Base-by-base conservation (phyloP, 192 early-diverging fungal genomes). In the Backusella parvicylindrica region DNA sequence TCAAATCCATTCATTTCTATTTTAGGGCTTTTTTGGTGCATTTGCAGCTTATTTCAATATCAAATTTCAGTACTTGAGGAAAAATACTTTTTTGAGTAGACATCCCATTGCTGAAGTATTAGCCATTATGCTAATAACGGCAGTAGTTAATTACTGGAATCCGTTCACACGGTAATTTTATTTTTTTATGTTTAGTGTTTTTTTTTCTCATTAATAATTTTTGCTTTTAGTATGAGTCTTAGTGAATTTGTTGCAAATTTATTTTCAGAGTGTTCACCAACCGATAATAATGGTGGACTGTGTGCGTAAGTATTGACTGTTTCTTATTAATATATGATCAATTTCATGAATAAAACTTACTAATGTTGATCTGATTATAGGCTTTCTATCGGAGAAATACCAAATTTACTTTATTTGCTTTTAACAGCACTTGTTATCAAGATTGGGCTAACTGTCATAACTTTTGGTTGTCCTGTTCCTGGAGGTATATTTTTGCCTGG, bases 401-500 rank as follows among this genome's bases (percentile, higher is more conserved):
- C 74, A 77, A 81, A 73, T 68, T 81, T 77, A 28, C 75, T 89
- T 26, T 84, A 86, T 12, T 86, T 95, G 18, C 38, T 92, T 6
- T 37, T 88, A 41, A 89, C 93, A 0, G 82, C 92, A 5, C 77
- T 88, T 41, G 66, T 86, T 1, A 73, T 93, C 50, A 92, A 93
- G 56, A 83, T 91, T 26, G 41, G 86, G 26, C 76, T 95, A 11
- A 93, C 91, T 5, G 81, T 89, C 6, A 65, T 94, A 7, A 92
- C 93, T 1, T 92, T 92, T 81, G 95, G 94, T 13, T 76, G 77
- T n/a, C 49, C 70, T 12, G 89, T 98, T 9, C 97, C 97, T 18
- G 95, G 93, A 37, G 97, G 97, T 37, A 90, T 96, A 30, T 96
- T 97, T 84, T 88, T 98, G n/a, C 98, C 98, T 1, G 91, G 93